Evolutionary conservation across 345 rosid species (phyloP), one percentile per base, ranked within the genome.

Genomic region (Hibiscus tridactylites): DNA sequence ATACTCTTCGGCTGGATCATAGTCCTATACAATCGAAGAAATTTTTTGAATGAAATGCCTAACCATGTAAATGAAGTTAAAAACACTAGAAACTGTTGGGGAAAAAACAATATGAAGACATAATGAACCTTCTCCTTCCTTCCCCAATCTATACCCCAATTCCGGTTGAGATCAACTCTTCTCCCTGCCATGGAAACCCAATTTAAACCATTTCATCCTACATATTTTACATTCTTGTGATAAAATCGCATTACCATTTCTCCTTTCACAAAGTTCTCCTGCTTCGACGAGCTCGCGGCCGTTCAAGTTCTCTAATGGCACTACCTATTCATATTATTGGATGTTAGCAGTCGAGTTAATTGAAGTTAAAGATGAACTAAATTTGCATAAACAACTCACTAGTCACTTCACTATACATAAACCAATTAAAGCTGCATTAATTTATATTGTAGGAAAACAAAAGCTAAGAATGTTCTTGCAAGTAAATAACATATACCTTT

Each of bases 141-240:
- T 56, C 98, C 99, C 99, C 99, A 92, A 74, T 96, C 97, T 60
- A 96, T 97, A 31, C 95, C 88, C 99, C 99, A 96, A 61, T 96
- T 96, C 71, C 99, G 83, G 82, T 96, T 92, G 67, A 96, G 89
- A 81, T 96, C 99, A 76, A 96, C 99, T 75, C 97, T 98, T 82
- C 99, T 88, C 56, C 97, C 99, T 95, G 84, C 78, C 68, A 64
- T 37, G 17, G 50, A 71, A 78, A 13, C 46, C 61, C 69, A 59
- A 44, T 29, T 60, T 39, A 28, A 64, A 74, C 52, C 54, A 73
- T 57, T 47, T 59, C 50, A 19, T 49, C 39, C 74, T 54, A 19
- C 1, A 49, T 31, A 71, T 37, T 52, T 35, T 50, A 61, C 24
- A 78, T 31, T 63, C 50, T 50, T 21, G 24, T 68, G 44, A 33